Base-by-base conservation (phyloP, 2,329 filamentous ascomycete species). In the Diaporthe citrichinensis region DNA sequence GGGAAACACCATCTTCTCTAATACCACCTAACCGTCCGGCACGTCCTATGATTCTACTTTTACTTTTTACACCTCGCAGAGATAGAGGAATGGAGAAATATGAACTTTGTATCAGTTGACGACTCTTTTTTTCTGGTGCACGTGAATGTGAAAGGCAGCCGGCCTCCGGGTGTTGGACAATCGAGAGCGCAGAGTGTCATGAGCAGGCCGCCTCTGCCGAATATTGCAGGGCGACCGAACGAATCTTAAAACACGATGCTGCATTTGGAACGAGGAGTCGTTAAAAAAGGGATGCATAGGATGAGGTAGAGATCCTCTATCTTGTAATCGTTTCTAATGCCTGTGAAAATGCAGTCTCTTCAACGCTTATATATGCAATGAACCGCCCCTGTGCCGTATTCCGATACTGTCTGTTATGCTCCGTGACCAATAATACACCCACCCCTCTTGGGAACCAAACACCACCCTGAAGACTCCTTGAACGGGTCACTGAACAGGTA, bases 251-350 rank as follows among this genome's bases (percentile, higher is more conserved):
- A 9, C n/a, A 55, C 25, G 25, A 20, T 55, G 10, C 14, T 28
- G 14, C n/a, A 55, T 2, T 15, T 17, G 12, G 8, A 20, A 46
- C 25, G 7, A 23, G 20, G 10, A 1, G 5, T 53, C 3, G 44
- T 39, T 39, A 15, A 55, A 14, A 23, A 39, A 23, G 23, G 23
- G 5, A 69, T 55, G 15, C 31, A 55, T 69, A 17, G 39, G 61
- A 20, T 39, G 58, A 41, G 31, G 8, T 28, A 55, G 5, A 28
- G 6, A 23, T 8, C 34, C n/a, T 39, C 34, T 41, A 23, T 69
- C 65, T 69, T 69, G 65, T 55, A 49, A 39, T 69, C 65, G 23
- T 69, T 55, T 69, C 65, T 69, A 69, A 69, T 69, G 65, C 46
- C 46, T 17, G 17, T 69, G 65, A 69, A 69, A 69, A 69, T 69